A percentile compares a stretch with the other conserved stretches of the same genome.
These are phyloP conservation scores for Eucalyptus erythrocorys DNA, from an alignment of 345 rosid genomes.

Conservation along the genomic window DNA sequence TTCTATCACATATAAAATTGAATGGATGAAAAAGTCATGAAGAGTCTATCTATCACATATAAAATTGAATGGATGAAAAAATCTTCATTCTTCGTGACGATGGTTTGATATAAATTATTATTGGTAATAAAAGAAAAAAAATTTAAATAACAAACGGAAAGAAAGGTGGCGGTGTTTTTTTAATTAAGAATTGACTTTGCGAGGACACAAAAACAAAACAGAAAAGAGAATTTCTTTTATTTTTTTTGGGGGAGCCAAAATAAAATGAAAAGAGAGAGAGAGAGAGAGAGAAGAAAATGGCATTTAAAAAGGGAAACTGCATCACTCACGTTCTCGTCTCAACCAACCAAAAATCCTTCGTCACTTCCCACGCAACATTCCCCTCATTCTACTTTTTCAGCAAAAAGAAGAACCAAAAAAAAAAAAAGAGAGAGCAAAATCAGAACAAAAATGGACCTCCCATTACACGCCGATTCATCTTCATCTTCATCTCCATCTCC, in stretches of 20 bases:
- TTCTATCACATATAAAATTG: background rate
- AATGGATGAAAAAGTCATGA: background rate
- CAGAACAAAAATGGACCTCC: background rate
- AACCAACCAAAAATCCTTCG: background rate
- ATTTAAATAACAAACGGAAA: too few relatives aligned
- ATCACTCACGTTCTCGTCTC: background rate
- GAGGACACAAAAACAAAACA: background rate
- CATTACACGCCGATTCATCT: background rate
- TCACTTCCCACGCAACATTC: background rate
- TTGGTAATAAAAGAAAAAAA: background rate
- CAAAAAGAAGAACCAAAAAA: background rate
- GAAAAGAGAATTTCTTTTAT: background rate
- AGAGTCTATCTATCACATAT: background rate
- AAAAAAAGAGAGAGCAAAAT: background rate
- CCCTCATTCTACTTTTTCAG: background rate
- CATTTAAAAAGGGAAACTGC: background rate
- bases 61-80: background rate
- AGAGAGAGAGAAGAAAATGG: background rate
- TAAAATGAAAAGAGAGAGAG: background rate
- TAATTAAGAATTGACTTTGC: background rate
- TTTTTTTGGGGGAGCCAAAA: background rate
- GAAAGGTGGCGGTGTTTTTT: background rate
- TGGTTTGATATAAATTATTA: background rate
- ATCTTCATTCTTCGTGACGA: fast-evolving
- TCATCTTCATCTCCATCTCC: background rate